phyloP scores from a whole-genome alignment of 805 yeast species.

The Clavispora vitiphila region DNA sequence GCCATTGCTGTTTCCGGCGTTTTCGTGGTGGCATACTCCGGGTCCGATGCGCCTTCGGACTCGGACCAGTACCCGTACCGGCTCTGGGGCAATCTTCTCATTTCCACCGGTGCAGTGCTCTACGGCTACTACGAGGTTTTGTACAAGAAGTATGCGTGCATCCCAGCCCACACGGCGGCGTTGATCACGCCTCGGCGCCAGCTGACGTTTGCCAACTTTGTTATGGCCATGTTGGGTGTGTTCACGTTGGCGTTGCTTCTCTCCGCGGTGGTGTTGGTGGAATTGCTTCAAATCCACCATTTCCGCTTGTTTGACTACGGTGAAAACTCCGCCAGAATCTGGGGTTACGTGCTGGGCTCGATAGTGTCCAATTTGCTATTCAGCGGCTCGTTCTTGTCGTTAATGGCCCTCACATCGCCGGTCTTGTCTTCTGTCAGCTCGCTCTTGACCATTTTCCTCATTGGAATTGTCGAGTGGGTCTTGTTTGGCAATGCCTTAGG shows the following conservation, averaged over 20 bases:
- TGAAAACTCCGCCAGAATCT: constrained; percentile 30
- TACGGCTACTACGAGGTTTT: constrained; percentile 83
- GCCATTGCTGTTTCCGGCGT: constrained; percentile 71
- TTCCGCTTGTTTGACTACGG: constrained; percentile 51
- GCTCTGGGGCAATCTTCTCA: constrained; percentile 63
- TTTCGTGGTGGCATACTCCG: constrained; percentile 69
- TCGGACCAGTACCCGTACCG: constrained; percentile 49
- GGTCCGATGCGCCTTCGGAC: constrained; percentile 20
- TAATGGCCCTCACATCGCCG: constrained; percentile 83
- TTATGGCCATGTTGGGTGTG: constrained; percentile 64
- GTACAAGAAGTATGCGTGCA: constrained; percentile 71
- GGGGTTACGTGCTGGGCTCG: constrained; percentile 48
- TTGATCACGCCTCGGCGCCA: constrained; percentile 55
- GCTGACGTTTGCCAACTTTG: constrained; percentile 73
- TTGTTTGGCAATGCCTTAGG: constrained; percentile 57
- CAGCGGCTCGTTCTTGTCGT: constrained; percentile 65
- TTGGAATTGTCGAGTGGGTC: constrained; percentile 71
- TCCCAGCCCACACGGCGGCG: constrained; percentile 50
- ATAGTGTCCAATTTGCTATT: constrained; percentile 60
- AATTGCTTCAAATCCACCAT: constrained; percentile 51
- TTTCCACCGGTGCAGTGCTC: constrained; percentile 66
- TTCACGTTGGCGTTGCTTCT: constrained; percentile 49
- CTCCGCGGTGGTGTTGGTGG: constrained; percentile 42
- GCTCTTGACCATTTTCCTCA: constrained; percentile 70
- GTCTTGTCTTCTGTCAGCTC: constrained; percentile 67